These are phyloP conservation scores for Escallonia herrerae DNA, from an alignment of 129 eudicot species.

Conservation along the genomic window DNA sequence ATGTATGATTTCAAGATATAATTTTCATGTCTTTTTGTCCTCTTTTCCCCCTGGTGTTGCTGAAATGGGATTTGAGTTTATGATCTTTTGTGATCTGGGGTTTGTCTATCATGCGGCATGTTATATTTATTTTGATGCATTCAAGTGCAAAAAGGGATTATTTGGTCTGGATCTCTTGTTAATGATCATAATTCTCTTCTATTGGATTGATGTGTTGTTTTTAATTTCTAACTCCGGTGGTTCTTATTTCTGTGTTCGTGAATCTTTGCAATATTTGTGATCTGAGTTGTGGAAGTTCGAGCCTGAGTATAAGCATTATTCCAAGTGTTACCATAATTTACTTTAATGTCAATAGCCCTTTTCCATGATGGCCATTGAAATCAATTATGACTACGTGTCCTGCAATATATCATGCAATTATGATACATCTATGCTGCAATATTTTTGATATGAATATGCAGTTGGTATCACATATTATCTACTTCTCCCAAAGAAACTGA, in stretches of 20 bases:
- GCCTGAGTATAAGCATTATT: neutral
- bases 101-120: conserved; percentile 27
- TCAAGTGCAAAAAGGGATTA: conserved; percentile 9
- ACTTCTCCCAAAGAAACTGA: conserved; percentile 5
- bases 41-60: neutral
- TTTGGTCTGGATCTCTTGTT: conserved; percentile 19
- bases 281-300: conserved; percentile 1
- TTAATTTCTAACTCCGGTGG: conserved; percentile 4
- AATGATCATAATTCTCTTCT: conserved; percentile 9
- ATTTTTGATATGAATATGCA: conserved; percentile 1
- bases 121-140: conserved; percentile 20
- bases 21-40: conserved; percentile 11
- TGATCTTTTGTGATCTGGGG: conserved; percentile 25
- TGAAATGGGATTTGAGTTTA: conserved; percentile 8
- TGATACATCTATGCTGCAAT: too few relatives aligned
- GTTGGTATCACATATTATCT: conserved; percentile 13
- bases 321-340: conserved; percentile 6
- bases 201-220: neutral
- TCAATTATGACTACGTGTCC: too few relatives aligned
- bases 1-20: conserved; percentile 24
- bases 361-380: too few relatives aligned
- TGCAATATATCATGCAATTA: too few relatives aligned
- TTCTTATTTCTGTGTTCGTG: conserved; percentile 7
- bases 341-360: conserved; percentile 3
- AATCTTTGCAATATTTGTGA: conserved; percentile 13